Evolutionary conservation across 2,329 filamentous ascomycete species (phyloP), one percentile per base, ranked within the genome.

Genomic region (Myriosclerotinia curreyana): DNA sequence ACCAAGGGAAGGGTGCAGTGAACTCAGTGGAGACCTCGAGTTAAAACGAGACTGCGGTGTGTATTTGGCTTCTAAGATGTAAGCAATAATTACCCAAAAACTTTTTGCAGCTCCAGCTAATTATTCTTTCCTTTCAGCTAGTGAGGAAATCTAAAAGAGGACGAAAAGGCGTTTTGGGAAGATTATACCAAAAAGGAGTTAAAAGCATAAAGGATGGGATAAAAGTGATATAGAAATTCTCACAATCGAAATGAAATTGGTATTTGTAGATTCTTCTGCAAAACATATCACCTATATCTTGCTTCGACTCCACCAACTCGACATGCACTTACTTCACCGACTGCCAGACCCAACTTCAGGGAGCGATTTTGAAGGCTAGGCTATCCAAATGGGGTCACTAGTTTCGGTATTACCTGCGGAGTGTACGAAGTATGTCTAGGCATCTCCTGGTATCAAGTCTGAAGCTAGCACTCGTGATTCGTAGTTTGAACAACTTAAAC

Each of bases 181-280:
- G 20, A 20, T 38, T 59, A 59, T 59, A 59, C 55, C 55, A 58
- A 58, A 58, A 28, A 36, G 55, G 55, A 58, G 42, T 58, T 48
- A 42, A 48, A 25, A 48, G 12, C 11, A 48, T 34, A 25, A 48
- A 34, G 40, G 55, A 36, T 48, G 36, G 42, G 55, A 22, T 58
- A 36, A 48, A 58, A 48, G 20, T 36, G 20, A 48, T 42, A 42
- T 17, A 48, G 54, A 58, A 25, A 11, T 48, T 2, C n/a, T 48
- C 2, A 36, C 31, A 48, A 36, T 48, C 36, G 42, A 58, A 58
- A 48, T 36, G 12, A 28, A 58, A 25, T 48, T 36, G 42, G 42
- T 25, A 58, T 25, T 36, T 36, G 2, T 58, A 52, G 3, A 17
- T 22, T 52, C 20, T n/a, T n/a, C 20, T 36, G 31, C 9, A 11